A percentile compares a stretch with the other conserved stretches of the same genome.
Evolutionary conservation across 228 moss, liverwort and hornwort genomes (phyloP).

Genomic region (Sphagnum magellanicum): DNA sequence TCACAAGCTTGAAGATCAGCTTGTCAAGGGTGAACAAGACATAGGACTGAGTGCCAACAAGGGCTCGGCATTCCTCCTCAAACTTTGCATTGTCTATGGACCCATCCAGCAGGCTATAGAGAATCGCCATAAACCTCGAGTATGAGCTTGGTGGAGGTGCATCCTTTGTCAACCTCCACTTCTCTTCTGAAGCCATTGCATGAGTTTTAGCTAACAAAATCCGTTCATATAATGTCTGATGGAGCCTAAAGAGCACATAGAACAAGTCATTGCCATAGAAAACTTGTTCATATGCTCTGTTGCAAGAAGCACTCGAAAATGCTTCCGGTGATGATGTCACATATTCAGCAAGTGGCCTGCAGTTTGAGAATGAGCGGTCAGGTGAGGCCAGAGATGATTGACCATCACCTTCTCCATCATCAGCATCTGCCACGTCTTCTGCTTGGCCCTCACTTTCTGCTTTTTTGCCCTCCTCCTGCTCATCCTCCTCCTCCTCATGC

Average conservation of each 20-base stretch:
- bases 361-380: constrained; percentile 23
- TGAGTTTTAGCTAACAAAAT: constrained; percentile 45
- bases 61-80: constrained; percentile 54
- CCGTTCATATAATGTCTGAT: constrained; percentile 53
- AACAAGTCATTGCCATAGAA: constrained; percentile 51
- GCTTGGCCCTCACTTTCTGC: constrained; percentile 54
- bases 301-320: constrained; percentile 7
- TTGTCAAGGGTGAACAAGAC: constrained; percentile 54
- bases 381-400: constrained; percentile 27
- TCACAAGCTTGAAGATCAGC: constrained; percentile 50
- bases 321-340: constrained; percentile 12
- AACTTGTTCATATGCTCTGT: constrained; percentile 13
- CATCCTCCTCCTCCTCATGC: constrained; percentile 25
- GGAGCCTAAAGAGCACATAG: constrained; percentile 50
- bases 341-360: constrained; percentile 39
- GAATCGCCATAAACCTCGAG: constrained; percentile 36
- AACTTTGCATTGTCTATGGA: constrained; percentile 49
- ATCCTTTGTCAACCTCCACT: constrained; percentile 47
- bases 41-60: constrained; percentile 55
- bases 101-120: constrained; percentile 46
- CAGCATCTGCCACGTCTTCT: constrained; percentile 35
- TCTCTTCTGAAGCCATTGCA: constrained; percentile 45
- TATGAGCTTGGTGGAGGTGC: constrained; percentile 40
- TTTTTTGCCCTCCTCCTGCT: constrained; percentile 46
- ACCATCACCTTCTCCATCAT: constrained; percentile 35